phyloP scores from a whole-genome alignment of 306 rosid species.

The Prunus mume region DNA sequence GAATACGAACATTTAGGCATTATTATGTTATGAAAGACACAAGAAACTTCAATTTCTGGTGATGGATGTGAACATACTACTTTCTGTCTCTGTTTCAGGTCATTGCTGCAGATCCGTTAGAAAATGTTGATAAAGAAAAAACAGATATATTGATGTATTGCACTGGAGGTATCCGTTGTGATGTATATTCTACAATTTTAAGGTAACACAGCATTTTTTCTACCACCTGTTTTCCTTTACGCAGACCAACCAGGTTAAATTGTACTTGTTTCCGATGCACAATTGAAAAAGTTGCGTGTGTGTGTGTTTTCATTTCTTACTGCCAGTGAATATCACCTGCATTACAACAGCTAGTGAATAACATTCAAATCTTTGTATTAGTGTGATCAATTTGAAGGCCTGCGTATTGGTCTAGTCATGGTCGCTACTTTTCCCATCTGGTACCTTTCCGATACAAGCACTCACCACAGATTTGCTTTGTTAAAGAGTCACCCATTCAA shows the following conservation, averaged over 20 bases:
- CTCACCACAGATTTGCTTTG: not conserved
- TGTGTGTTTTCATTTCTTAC: not conserved
- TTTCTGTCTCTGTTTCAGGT: slow-evolving; percentile 43
- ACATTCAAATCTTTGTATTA: not conserved
- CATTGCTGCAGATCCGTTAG: slow-evolving; percentile 73
- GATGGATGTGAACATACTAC: slow-evolving; percentile 25
- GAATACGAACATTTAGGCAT: not conserved
- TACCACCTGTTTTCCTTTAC: not conserved
- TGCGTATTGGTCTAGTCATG: too few relatives aligned
- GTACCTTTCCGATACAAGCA: not conserved
- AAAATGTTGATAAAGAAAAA: slow-evolving; percentile 61
- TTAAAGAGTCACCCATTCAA: not conserved
- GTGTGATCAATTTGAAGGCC: too few relatives aligned
- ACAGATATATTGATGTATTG: slow-evolving; percentile 86
- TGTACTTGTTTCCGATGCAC: not conserved
- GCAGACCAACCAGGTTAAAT: not conserved
- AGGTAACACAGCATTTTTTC: slow-evolving; percentile 45
- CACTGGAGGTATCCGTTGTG: slow-evolving; percentile 94
- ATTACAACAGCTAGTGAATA: not conserved
- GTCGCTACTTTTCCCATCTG: not conserved
- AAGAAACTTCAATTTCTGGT: slow-evolving; percentile 14
- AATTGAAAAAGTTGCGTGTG: not conserved
- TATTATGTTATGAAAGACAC: slow-evolving; percentile 1
- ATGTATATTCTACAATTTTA: slow-evolving; percentile 77
- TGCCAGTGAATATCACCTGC: not conserved